Percentiles rank a stretch among this genome's conserved stretches.
Conservation (phyloP, 495 filamentous ascomycete genomes). For the Apiosordaria backusii region DNA sequence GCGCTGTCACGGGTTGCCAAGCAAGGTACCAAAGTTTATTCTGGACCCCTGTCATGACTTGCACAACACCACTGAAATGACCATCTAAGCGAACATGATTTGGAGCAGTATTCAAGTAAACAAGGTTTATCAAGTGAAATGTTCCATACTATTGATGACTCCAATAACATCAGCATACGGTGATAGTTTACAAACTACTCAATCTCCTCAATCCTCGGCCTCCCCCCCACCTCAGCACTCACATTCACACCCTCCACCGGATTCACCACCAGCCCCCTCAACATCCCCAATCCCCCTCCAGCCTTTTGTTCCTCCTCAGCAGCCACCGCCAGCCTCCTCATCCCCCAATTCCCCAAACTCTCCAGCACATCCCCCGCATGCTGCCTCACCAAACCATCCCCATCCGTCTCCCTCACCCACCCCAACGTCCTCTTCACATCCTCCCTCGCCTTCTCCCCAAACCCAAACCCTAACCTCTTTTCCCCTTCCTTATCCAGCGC, state of each 20-base stretch:
- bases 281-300: constrained; percentile 27
- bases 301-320: constrained; percentile 13
- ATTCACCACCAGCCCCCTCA: constrained; percentile 46
- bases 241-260: constrained; percentile 20
- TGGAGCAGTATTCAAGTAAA: neutral
- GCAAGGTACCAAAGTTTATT: neutral
- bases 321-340: constrained; percentile 46
- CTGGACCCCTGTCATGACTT: neutral
- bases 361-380: constrained; percentile 69
- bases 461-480: constrained; percentile 56
- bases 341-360: constrained; percentile 66
- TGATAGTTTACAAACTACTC: constrained; percentile 27
- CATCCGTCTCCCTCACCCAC: constrained; percentile 66
- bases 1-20: constrained; percentile 14
- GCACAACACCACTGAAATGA: neutral
- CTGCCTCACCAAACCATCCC: constrained; percentile 67
- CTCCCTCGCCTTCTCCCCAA: constrained; percentile 58
- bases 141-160: no score
- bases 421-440: constrained; percentile 60
- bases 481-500: constrained; percentile 59
- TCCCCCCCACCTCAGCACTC: constrained; percentile 8
- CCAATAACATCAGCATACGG: no score
- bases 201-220: constrained; percentile 47
- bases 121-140: neutral
- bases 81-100: neutral